Evolutionary conservation across 176 grass and related monocot genomes (phyloP), one percentile per base, ranked within the genome.

Genomic region (Carex littledalei): DNA sequence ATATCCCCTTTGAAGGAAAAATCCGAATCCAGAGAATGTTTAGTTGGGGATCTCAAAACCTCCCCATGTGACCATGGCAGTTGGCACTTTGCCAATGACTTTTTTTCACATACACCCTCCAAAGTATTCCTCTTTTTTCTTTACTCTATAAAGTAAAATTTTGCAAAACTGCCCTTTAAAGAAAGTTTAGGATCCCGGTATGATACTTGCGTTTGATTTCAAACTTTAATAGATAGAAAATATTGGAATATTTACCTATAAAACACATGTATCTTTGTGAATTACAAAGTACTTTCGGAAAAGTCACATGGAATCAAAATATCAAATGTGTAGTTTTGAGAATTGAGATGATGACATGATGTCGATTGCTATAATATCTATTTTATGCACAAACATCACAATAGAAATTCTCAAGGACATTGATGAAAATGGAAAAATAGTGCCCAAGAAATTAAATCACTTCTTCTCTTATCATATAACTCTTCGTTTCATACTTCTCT

Each of bases 21-120:
- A 83, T 83, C 80, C 80, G 80, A 83, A 83, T 83, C 80, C 35
- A 81, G 21, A 81, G 78, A 63, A 63, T 81, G 78, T 81, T 81
- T 81, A 58, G 53, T 76, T 54, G 72, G 47, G 21, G 8, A 1
- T 31, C 47, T 17, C 58, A 63, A 62, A 83, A 83, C 39, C 80
- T 32, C 32, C 10, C 80, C 61, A 83, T 83, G 80, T 83, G 80
- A 65, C 58, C 37, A 11, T 50, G 47, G 10, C 47, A 50, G 47
- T 50, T 50, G 47, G 47, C 8, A 50, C n/a, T 50, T 50, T 83
- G 80, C 41, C 61, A 6, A 67, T 83, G 14, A 83, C 24, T n/a
- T n/a, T n/a, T 83, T 63, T 83, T 52, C 80, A 76, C 47, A 76
- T 76, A 76, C 20, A 54, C 47, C 47, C n/a, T 76, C 21, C 8